Conservation (phyloP, 176 grass and related monocot genomes). For the Panicum miliaceum region DNA sequence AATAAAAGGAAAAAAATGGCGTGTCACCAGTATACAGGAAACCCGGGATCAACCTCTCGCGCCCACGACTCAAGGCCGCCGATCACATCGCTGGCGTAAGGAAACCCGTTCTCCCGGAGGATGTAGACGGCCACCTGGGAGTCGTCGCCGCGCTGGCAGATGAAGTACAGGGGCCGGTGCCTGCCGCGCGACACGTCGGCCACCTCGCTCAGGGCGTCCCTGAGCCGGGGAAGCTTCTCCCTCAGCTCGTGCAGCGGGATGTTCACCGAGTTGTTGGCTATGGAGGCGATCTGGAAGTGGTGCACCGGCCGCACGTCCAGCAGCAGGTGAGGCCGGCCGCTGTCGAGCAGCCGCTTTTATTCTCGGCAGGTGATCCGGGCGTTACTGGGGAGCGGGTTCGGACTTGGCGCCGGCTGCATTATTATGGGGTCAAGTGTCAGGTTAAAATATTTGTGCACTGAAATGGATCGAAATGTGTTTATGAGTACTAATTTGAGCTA, state of each 20-base stretch:
- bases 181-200: background rate
- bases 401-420: constrained; percentile 49
- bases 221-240: constrained; percentile 54
- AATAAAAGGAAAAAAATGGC: background rate
- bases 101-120: constrained; percentile 67
- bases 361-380: constrained; percentile 57
- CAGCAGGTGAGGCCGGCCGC: constrained; percentile 53
- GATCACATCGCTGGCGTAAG: constrained; percentile 55
- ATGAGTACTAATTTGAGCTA: too few species aligned
- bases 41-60: constrained; percentile 57
- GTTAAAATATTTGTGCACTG: too few species aligned
- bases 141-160: constrained; percentile 73
- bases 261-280: constrained; percentile 59
- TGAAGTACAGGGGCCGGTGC: constrained; percentile 47
- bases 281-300: constrained; percentile 78
- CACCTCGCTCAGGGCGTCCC: constrained; percentile 11
- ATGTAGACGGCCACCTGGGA: constrained; percentile 60
- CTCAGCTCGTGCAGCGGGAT: constrained; percentile 62
- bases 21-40: constrained; percentile 45
- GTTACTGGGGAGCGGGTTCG: constrained; percentile 52
- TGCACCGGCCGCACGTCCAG: constrained; percentile 78
- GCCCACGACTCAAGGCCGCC: constrained; percentile 80
- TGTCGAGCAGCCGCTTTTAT: constrained; percentile 60
- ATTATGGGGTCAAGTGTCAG: background rate
- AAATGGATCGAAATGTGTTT: too few species aligned